Percentiles rank a stretch among this genome's conserved stretches.
These are phyloP conservation scores for Cercophora scortea DNA, from an alignment of 495 filamentous ascomycete genomes.

Conservation along the genomic window DNA sequence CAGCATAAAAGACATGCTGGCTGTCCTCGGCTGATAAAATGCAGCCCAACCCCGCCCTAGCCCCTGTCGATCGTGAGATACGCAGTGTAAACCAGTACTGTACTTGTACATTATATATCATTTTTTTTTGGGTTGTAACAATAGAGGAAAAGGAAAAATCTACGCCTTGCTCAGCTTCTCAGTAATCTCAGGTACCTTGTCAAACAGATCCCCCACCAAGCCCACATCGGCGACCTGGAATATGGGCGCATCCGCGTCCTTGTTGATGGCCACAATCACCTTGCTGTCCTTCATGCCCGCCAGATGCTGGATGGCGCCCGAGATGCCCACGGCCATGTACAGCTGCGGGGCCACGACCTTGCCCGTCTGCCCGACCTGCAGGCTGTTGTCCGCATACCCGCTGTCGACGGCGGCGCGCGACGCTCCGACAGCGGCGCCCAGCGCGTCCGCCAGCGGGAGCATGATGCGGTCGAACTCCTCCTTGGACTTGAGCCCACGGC, in stretches of 20 bases:
- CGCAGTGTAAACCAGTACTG: constrained; percentile 6
- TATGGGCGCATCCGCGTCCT: constrained; percentile 92
- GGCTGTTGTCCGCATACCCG: constrained; percentile 97
- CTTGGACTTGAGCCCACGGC: constrained; percentile 91
- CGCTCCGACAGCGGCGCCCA: constrained; percentile 90
- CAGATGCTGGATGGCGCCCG: constrained; percentile 94
- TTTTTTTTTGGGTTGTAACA: background rate
- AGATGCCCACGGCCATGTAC: constrained; percentile 93
- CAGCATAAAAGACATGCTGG: constrained; percentile 70
- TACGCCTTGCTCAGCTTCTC: constrained; percentile 76
- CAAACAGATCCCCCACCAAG: constrained; percentile 89
- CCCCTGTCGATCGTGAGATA: background rate
- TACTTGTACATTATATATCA: background rate
- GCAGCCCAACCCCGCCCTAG: no score
- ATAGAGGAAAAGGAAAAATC: background rate
- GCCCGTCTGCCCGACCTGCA: constrained; percentile 96
- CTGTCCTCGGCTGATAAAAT: constrained; percentile 40
- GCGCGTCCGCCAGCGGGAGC: constrained; percentile 78
- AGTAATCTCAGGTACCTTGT: constrained; percentile 90
- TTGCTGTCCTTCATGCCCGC: constrained; percentile 99
- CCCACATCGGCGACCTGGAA: constrained; percentile 98
- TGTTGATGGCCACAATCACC: constrained; percentile 98
- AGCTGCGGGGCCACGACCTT: constrained; percentile 97
- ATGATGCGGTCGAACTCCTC: constrained; percentile 93
- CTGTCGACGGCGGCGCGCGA: constrained; percentile 93